Base-by-base conservation (phyloP, 768 basidiomycete species). In the Pholiota conissans region DNA sequence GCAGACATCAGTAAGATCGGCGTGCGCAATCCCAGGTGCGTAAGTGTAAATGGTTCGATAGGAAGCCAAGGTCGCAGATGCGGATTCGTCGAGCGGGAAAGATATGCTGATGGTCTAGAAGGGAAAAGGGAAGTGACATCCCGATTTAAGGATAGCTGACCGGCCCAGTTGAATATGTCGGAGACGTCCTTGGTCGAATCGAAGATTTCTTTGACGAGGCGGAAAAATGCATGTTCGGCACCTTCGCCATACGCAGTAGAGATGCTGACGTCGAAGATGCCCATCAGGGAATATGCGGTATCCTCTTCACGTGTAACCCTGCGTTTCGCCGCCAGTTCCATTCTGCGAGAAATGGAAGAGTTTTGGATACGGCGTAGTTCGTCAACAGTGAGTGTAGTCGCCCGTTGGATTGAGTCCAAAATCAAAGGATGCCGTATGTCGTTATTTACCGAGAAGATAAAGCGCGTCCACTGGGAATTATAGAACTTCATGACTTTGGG, bases 241-340 rank as follows among this genome's bases (percentile, higher is more conserved):
- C 52, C 52, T 18, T 53, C 52, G 4, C 52, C 52, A 28, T 53
- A 53, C n/a, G 52, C 52, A 18, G 40, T 45, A 7, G 52, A 22
- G 5, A 53, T 53, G 20, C 40, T 28, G 14, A 53, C 52, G 14
- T 27, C n/a, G 6, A 53, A 40, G 5, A 53, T 42, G 26, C 52
- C 52, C 52, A 53, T 53, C 1, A 53, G 40, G 13, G 39, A 53
- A 29, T 53, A 53, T 16, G 52, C 32, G 6, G 29, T 45, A 18
- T 53, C 52, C 11, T 53, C 52, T 45, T 45, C 27, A 8, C 52
- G 52, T 42, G 39, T 40, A 13, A 40, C 39, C 35, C 14, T 27
- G 39, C 52, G 37, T 4, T 27, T 18, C 3, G 39, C 39, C 9
- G 52, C 39, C 29, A 53, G 18, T 26, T 45, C 26, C 39, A 53